Percentiles rank a stretch among this genome's conserved stretches.
These are phyloP conservation scores for Colletotrichum orchidophilum DNA, from an alignment of 2,329 filamentous ascomycete genomes.

Conservation along the genomic window DNA sequence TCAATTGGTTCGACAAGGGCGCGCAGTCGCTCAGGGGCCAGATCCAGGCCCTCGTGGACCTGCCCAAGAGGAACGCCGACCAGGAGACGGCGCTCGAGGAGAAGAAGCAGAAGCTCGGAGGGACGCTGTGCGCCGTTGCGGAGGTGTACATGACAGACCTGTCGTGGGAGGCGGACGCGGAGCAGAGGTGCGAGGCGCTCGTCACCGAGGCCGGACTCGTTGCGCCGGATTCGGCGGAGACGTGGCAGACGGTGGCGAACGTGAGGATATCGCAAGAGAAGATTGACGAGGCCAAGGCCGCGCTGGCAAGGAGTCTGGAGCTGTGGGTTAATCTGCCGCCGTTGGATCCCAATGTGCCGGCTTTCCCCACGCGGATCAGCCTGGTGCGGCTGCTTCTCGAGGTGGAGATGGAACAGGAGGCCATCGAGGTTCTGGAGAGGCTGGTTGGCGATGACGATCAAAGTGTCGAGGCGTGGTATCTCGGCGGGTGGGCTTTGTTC, in stretches of 20 bases:
- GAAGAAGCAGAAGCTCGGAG: slow-evolving; percentile 84
- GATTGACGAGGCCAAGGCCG: slow-evolving; percentile 80
- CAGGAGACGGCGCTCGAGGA: slow-evolving; percentile 62
- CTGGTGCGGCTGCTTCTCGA: slow-evolving; percentile 90
- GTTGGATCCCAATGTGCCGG: slow-evolving; percentile 77
- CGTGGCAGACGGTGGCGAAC: slow-evolving; percentile 94
- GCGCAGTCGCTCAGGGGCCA: slow-evolving; percentile 76
- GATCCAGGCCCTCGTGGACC: slow-evolving; percentile 70
- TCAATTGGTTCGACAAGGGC: slow-evolving; percentile 75
- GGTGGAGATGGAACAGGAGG: slow-evolving; percentile 84
- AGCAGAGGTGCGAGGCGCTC: slow-evolving; percentile 85
- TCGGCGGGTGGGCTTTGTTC: slow-evolving; percentile 93
- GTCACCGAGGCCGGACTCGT: slow-evolving; percentile 91
- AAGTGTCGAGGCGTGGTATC: slow-evolving; percentile 96
- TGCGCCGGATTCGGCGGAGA: slow-evolving; percentile 82
- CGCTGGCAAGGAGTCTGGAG: slow-evolving; percentile 80
- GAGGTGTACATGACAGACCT: slow-evolving; percentile 99
- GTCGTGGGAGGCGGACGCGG: slow-evolving; percentile 91
- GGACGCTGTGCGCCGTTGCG: slow-evolving; percentile 90
- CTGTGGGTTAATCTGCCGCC: slow-evolving; percentile 84
- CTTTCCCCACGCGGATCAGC: slow-evolving; percentile 86
- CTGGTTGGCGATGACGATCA: slow-evolving; percentile 89
- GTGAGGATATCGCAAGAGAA: slow-evolving; percentile 90
- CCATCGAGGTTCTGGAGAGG: slow-evolving; percentile 84
- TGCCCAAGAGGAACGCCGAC: slow-evolving; percentile 47